Evolutionary conservation across 768 basidiomycete species (phyloP).

Genomic region (Boletus sp.): DNA sequence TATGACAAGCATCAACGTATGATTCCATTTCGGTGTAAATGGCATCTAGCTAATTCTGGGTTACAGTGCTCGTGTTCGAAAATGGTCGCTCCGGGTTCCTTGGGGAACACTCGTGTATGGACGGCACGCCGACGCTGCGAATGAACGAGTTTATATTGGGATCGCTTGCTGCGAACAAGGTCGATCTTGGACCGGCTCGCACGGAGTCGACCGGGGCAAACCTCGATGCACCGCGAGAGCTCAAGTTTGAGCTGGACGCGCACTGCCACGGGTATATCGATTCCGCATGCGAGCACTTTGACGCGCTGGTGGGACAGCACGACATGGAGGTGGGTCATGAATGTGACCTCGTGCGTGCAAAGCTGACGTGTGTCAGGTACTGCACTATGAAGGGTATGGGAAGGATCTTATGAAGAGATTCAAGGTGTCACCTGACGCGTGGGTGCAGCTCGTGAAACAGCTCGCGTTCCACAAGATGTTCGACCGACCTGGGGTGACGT

Average conservation of each 20-base stretch:
- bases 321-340: slow-evolving; percentile 55
- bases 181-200: slow-evolving; percentile 65
- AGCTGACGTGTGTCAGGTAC: slow-evolving; percentile 45
- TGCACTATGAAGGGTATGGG: slow-evolving; percentile 88
- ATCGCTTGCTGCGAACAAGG: slow-evolving; percentile 66
- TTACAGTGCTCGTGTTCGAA: slow-evolving; percentile 85
- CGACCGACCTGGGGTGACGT: slow-evolving; percentile 73
- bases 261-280: slow-evolving; percentile 52
- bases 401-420: slow-evolving; percentile 81
- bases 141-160: slow-evolving; percentile 93
- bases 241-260: slow-evolving; percentile 67
- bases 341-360: background rate
- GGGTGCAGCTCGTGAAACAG: slow-evolving; percentile 94
- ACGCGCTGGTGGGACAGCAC: slow-evolving; percentile 72
- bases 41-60: slow-evolving; percentile 2
- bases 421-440: slow-evolving; percentile 89
- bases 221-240: slow-evolving; percentile 62
- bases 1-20: slow-evolving; percentile 95
- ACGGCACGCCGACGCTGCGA: slow-evolving; percentile 93
- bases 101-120: slow-evolving; percentile 86
- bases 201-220: slow-evolving; percentile 31
- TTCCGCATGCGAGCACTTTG: slow-evolving; percentile 65
- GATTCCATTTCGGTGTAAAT: slow-evolving; percentile 19
- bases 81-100: slow-evolving; percentile 94
- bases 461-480: slow-evolving; percentile 91